Conservation (phyloP, 1,284 basidiomycete species). For the Meripilus lineatus region DNA sequence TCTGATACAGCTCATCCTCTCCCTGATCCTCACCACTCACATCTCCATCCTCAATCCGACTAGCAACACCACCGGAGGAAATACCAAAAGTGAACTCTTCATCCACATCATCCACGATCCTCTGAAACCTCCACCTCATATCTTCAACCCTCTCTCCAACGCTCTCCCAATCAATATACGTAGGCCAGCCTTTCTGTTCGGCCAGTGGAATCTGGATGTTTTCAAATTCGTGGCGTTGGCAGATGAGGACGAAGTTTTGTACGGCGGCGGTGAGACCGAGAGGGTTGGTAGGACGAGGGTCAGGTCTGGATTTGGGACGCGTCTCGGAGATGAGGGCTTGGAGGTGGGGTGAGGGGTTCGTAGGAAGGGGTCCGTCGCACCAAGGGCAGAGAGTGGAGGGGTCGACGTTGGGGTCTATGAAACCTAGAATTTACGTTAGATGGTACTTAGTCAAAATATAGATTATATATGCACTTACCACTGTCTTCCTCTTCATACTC, state of each 20-base stretch:
- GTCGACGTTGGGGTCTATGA: constrained; percentile 43
- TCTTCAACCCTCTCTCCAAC: constrained; percentile 48
- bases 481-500: constrained; percentile 21
- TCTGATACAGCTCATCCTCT: constrained; percentile 13
- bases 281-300: constrained; percentile 65
- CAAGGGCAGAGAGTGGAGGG: constrained; percentile 70
- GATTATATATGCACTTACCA: constrained; percentile 11
- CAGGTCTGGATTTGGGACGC: constrained; percentile 45
- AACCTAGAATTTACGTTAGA: constrained; percentile 31
- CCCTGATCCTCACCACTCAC: constrained; percentile 11
- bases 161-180: constrained; percentile 55
- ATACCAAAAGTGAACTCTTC: constrained; percentile 26
- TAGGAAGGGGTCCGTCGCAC: constrained; percentile 66
- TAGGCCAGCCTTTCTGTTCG: constrained; percentile 67
- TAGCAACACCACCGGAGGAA: constrained; percentile 16
- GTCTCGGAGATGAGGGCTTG: constrained; percentile 46
- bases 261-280: constrained; percentile 63
- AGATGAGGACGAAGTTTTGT: constrained; percentile 56
- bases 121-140: constrained; percentile 41
- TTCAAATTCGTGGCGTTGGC: constrained; percentile 76
- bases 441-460: not conserved
- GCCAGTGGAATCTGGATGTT: constrained; percentile 65
- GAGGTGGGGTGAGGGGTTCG: constrained; percentile 57
- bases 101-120: constrained; percentile 45
- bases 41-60: constrained; percentile 9